Conservation (phyloP, 495 filamentous ascomycete species). For the Podospora pseudocomata region DNA sequence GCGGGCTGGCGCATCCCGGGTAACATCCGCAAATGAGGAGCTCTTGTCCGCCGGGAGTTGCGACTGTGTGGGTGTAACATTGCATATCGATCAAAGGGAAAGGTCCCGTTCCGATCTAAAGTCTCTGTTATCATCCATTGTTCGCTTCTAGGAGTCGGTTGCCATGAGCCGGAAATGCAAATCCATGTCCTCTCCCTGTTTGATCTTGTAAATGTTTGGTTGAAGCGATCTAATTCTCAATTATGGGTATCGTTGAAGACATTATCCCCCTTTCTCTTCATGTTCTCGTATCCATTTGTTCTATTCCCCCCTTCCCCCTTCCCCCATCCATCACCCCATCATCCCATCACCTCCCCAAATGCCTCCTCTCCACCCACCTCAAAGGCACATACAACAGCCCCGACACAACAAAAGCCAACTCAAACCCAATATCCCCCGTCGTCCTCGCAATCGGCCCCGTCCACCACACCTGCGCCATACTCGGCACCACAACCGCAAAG, state of each 20-base stretch:
- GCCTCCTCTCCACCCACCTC: slow-evolving; percentile 39
- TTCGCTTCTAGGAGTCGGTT: no score
- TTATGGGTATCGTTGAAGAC: slow-evolving; percentile 4
- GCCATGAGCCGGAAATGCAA: no score
- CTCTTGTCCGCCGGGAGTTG: background rate
- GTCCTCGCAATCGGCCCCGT: slow-evolving; percentile 51
- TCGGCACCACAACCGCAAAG: slow-evolving; percentile 49
- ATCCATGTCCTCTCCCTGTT: background rate
- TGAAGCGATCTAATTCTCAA: background rate
- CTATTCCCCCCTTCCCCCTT: background rate
- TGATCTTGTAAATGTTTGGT: background rate
- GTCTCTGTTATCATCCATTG: no score
- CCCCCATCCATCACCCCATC: background rate
- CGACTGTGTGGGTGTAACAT: background rate
- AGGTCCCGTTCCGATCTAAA: background rate
- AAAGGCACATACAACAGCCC: slow-evolving; percentile 47
- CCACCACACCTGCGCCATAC: slow-evolving; percentile 56
- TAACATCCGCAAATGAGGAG: background rate
- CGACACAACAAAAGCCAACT: slow-evolving; percentile 51
- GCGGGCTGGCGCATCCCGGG: background rate
- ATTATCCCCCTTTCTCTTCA: background rate
- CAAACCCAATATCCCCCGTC: slow-evolving; percentile 58
- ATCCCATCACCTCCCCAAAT: slow-evolving; percentile 15
- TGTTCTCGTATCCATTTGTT: background rate
- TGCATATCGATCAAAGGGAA: background rate